Base-by-base conservation (phyloP, 2,329 filamentous ascomycete species). In the Penicillium nordicum region DNA sequence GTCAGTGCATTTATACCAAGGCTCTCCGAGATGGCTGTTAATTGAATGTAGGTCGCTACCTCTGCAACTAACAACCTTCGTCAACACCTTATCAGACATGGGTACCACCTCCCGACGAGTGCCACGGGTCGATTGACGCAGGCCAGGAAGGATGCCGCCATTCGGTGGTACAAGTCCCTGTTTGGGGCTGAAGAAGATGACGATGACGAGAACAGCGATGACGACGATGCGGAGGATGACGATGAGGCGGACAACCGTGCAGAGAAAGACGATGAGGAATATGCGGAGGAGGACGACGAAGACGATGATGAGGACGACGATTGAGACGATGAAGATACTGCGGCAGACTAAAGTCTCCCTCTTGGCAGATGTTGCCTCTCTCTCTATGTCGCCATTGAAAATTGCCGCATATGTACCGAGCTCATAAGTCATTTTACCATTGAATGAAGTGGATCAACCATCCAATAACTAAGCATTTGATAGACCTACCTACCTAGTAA, bases 161-260 rank as follows among this genome's bases (percentile, higher is more conserved):
- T 30, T 10, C n/a, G 4, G 27, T 45, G 43, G 43, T 45, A 45
- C 29, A 32, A 16, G 1, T 45, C 43, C 8, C 11, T 21, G 6
- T 18, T 16, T 5, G 11, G 32, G 27, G 27, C 18, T 8, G 29
- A 45, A 45, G n/a, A 44, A n/a, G 8, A 21, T 7, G n/a, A 21
- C 3, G 11, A 21, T 1, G 9, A 30, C 3, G 11, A 45, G 14
- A 9, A 42, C 11, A 12, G 30, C n/a, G n/a, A 3, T 9, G 11
- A 42, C 2, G 5, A 16, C 5, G 40, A 16, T 4, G 40, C 16
- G 8, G 23, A 42, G 2, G 23, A 8, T 8, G 7, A 41, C 12
- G 5, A 32, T 32, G 30, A 2, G 0, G 21, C 4, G 4, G 12
- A 16, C 0, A 11, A 12, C 4, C 3, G 12, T 8, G 27, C 3